phyloP scores from a whole-genome alignment of 441 rosid genomes.

The Hypseocharis bilobata region DNA sequence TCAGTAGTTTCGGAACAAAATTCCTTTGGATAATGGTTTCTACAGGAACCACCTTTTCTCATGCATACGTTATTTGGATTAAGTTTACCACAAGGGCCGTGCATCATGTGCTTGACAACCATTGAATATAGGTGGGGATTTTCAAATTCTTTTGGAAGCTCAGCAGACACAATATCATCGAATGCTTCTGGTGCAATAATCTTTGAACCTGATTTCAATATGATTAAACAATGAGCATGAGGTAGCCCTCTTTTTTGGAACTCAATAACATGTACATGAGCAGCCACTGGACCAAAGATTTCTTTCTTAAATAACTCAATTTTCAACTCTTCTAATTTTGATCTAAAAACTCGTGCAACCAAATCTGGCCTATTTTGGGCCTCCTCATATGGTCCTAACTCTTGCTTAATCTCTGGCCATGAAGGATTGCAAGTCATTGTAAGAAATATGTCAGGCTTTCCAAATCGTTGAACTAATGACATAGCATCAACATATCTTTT shows the following conservation, averaged over 20 bases:
- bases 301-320: not conserved
- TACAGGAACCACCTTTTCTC: too few relatives aligned
- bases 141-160: not conserved
- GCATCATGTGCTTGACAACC: constrained; percentile 2
- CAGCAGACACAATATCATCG: not conserved
- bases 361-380: not conserved
- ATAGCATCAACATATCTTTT: too few relatives aligned
- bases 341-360: not conserved
- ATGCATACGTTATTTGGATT: too few relatives aligned
- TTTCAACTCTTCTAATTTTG: not conserved
- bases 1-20: too few relatives aligned
- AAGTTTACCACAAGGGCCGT: not conserved
- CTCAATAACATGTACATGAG: not conserved
- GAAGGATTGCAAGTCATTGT: too few relatives aligned
- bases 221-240: not conserved
- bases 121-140: not conserved
- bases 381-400: too few relatives aligned
- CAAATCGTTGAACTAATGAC: too few relatives aligned
- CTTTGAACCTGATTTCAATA: not conserved
- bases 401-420: too few relatives aligned
- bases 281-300: not conserved
- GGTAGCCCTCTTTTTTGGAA: not conserved
- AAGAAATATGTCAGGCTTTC: too few relatives aligned
- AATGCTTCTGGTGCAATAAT: not conserved
- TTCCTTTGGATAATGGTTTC: too few relatives aligned